Evolutionary conservation across 2,329 filamentous ascomycete species (phyloP).

Genomic region (Stemphylium lycopersici): DNA sequence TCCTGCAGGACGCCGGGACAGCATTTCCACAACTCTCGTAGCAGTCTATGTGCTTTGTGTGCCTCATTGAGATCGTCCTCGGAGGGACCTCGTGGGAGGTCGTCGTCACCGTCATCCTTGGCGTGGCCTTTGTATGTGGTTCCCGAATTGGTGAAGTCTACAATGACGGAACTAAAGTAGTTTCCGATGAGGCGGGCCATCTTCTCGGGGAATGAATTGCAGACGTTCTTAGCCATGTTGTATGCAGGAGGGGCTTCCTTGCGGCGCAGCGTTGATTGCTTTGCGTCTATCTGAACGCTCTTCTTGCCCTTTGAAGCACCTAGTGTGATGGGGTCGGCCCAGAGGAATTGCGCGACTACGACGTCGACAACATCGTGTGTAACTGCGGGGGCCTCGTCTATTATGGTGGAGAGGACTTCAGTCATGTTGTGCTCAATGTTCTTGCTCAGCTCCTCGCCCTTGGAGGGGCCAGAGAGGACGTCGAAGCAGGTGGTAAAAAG

Average conservation of each 20-base stretch:
- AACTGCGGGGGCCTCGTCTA: conserved; percentile 82
- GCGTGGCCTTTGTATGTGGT: conserved; percentile 28
- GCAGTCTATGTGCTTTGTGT: conserved; percentile 83
- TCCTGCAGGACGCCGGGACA: conserved; percentile 87
- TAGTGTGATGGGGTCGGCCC: conserved; percentile 73
- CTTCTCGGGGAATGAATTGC: conserved; percentile 85
- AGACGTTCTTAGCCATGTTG: conserved; percentile 94
- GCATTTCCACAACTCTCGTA: conserved; percentile 92
- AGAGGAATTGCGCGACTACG: conserved; percentile 93
- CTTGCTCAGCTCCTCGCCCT: conserved; percentile 83
- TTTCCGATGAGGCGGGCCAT: conserved; percentile 95
- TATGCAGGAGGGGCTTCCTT: conserved; percentile 93
- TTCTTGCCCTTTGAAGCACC: conserved; percentile 58
- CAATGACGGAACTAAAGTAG: conserved; percentile 96
- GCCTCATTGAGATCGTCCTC: conserved; percentile 87
- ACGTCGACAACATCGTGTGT: conserved; percentile 85
- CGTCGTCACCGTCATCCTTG: conserved; percentile 53
- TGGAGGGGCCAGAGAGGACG: conserved; percentile 79
- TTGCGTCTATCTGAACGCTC: conserved; percentile 66
- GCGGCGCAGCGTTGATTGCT: conserved; percentile 80
- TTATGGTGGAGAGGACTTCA: conserved; percentile 78
- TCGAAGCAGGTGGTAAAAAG: conserved; percentile 94
- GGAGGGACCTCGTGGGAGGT: conserved; percentile 66
- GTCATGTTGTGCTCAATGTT: conserved; percentile 95
- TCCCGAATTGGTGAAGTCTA: conserved; percentile 70